Conservation (phyloP, 208 protist species). For the Leishmania major region DNA sequence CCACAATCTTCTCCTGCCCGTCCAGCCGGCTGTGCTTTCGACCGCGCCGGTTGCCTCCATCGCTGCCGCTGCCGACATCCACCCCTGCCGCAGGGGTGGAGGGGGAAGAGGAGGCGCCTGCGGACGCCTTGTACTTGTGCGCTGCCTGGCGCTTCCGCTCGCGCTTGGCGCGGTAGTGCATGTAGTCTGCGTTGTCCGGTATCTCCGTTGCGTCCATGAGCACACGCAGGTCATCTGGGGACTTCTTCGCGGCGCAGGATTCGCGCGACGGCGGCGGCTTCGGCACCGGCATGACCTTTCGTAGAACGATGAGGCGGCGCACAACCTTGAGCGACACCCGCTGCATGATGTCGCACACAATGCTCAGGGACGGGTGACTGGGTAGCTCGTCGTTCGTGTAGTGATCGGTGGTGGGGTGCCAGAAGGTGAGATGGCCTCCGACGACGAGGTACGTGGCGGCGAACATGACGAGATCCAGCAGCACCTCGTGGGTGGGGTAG, state of each 20-base stretch:
- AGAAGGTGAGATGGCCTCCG: conserved; percentile 92
- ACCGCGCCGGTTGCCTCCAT: conserved; percentile 5
- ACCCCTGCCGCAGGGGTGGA: neutral
- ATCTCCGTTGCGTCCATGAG: conserved; percentile 71
- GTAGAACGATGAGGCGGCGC: conserved; percentile 73
- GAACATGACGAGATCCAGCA: conserved; percentile 92
- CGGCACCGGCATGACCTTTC: conserved; percentile 48
- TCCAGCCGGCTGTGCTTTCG: conserved; percentile 19
- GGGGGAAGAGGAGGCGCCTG: conserved; percentile 1
- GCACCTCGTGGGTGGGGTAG: conserved; percentile 70
- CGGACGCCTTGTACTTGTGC: conserved; percentile 13
- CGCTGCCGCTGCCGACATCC: neutral
- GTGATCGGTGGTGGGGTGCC: conserved; percentile 93
- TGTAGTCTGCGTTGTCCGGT: conserved; percentile 75
- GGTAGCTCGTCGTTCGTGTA: conserved; percentile 92
- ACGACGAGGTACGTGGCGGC: conserved; percentile 87
- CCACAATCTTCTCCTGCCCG: conserved; percentile 53
- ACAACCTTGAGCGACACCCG: conserved; percentile 83
- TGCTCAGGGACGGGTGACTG: conserved; percentile 86
- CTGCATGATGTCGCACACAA: conserved; percentile 83
- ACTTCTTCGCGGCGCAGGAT: conserved; percentile 43
- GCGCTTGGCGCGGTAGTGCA: conserved; percentile 64
- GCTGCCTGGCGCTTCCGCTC: conserved; percentile 53
- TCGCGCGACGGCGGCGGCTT: conserved; percentile 42
- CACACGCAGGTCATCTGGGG: conserved; percentile 51